Base-by-base conservation (phyloP, 2,329 filamentous ascomycete genomes). In the Sporothrix brunneoviolacea region DNA sequence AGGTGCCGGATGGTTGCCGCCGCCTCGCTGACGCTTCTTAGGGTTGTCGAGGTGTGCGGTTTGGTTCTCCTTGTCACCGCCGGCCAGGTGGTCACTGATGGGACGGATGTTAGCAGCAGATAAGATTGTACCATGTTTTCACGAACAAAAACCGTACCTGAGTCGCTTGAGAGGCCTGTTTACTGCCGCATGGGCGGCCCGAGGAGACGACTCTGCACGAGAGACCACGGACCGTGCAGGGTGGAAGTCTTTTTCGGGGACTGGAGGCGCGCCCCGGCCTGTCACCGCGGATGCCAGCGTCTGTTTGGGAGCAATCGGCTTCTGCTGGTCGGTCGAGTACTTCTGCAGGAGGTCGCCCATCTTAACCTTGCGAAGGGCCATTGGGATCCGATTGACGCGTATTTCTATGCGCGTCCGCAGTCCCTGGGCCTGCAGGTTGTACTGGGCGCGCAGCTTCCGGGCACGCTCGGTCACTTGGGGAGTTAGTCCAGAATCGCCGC, bases 381-480 rank as follows among this genome's bases (percentile, higher is more conserved):
- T 79, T 8, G 93, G 93, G 47, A 97, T 93, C 48, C 93, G 84
- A 64, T 96, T 95, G 65, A 97, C 79, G 68, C 93, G 87, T 70
- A 95, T 86, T 67, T 96, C 91, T 47, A 98, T 84, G 54, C 91
- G 84, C 54, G 89, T 84, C 54, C 86, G 81, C 35, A 97, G 77
- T 55, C 87, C 87, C 65, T 91, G 86, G 19, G 90, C 87, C 67
- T 95, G 91, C 9, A 94, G 77, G 53, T 86, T 84, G 70, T 94
- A 95, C 65, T 95, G 90, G 7, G 91, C 86, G 60, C 91, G 82
- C 54, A 97, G 75, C 66, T 91, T 90, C 59, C 91, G 82, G 55
- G 88, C 88, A 64, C 91, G 82, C 69, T 94, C 87, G 16, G 88
- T 90, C 58, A 95, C 90, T 95, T 58, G n/a, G 24, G 22, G 16